Conservation (phyloP, 768 basidiomycete species). For the Amanita subjunquillea region DNA sequence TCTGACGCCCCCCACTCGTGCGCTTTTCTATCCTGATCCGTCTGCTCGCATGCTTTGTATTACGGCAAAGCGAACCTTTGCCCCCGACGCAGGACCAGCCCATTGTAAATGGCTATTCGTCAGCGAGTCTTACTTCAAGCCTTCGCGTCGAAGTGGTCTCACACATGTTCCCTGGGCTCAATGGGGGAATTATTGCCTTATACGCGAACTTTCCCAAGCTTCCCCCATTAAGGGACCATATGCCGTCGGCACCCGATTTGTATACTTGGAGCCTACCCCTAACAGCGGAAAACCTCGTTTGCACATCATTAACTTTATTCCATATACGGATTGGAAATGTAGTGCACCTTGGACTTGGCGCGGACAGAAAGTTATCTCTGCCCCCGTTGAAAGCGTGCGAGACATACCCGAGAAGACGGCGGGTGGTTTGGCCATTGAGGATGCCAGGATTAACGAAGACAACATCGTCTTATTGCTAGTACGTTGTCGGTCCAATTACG, state of each 20-base stretch:
- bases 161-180: slow-evolving; percentile 40
- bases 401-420: slow-evolving; percentile 34
- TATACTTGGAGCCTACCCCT: slow-evolving; percentile 29
- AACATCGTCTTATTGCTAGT: slow-evolving; percentile 49
- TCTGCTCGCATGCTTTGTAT: slow-evolving; percentile 37
- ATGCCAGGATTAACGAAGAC: slow-evolving; percentile 48
- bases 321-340: slow-evolving; percentile 25
- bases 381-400: slow-evolving; percentile 31
- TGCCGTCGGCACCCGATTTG: slow-evolving; percentile 34
- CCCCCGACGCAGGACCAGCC: slow-evolving; percentile 19
- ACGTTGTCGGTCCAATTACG: slow-evolving; percentile 12
- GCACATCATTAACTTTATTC: slow-evolving; percentile 34
- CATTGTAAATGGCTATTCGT: slow-evolving; percentile 40
- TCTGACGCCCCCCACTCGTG: slow-evolving; percentile 23
- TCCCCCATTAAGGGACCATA: slow-evolving; percentile 26
- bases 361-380: slow-evolving; percentile 28
- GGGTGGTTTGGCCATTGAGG: slow-evolving; percentile 34
- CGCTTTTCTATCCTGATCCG: slow-evolving; percentile 51
- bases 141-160: slow-evolving; percentile 31
- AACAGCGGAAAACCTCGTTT: slow-evolving; percentile 19
- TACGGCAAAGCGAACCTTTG: slow-evolving; percentile 29
- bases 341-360: slow-evolving; percentile 29
- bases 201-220: slow-evolving; percentile 27
- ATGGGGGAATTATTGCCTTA: slow-evolving; percentile 42
- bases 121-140: slow-evolving; percentile 41